Evolutionary conservation across 2,329 filamentous ascomycete species (phyloP), one percentile per base, ranked within the genome.

Genomic region (Fusarium citri): DNA sequence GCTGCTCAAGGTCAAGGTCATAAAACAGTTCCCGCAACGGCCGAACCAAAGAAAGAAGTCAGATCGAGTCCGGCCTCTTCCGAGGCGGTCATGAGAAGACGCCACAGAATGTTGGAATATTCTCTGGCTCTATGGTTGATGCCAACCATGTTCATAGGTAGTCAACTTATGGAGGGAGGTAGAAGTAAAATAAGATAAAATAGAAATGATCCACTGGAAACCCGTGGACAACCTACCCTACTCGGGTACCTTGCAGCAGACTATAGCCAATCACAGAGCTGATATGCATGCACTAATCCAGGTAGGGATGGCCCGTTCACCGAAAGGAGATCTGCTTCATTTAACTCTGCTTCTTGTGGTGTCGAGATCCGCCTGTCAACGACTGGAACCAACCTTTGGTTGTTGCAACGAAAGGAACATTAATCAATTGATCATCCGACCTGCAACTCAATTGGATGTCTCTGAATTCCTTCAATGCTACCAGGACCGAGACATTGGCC

Each of bases 301-400:
- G 30, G 40, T 59, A 50, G 30, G 53, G 65, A 45, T 47, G 31
- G 55, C 22, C 57, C 34, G 22, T 60, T 61, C 63, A 55, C 73
- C 61, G 34, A 76, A 76, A 74, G 51, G 68, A 65, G 71, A 72
- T 64, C 49, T 67, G 43, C 63, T 61, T 76, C 72, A 76, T 76
- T 66, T 74, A 74, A 76, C 64, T 59, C 61, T 62, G 50, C 51
- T 62, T 66, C 61, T 64, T 45, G 34, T 57, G 41, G 71, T 71
- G 62, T 59, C 50, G 64, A 64, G 55, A 46, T 46, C 56, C 62
- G 59, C 66, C 72, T 73, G 68, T 74, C 66, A 68, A 69, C 51
- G 54, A 25, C 54, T 34, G 54, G 47, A 68, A 64, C 65, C 50
- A 31, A 60, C 47, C 34, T 43, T 49, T 55, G 15, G 25, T 50